Conservation (phyloP, 805 yeast species). For the Lipomyces orientalis region DNA sequence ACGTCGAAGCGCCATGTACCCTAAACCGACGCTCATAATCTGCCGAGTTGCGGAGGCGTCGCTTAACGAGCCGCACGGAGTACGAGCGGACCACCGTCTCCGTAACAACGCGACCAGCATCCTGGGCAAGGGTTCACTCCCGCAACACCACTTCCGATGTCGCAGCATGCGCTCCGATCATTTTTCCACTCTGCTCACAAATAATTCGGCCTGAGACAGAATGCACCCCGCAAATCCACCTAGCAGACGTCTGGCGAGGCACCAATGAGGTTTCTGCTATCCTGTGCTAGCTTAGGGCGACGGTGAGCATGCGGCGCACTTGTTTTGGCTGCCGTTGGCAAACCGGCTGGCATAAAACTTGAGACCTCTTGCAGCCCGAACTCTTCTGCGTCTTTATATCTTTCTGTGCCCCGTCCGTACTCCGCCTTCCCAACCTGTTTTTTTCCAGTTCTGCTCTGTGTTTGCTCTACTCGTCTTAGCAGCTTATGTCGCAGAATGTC, state of each 20-base stretch:
- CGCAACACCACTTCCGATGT: not conserved
- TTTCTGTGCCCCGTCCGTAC: not conserved
- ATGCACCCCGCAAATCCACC: not conserved
- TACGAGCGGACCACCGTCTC: too few relatives aligned
- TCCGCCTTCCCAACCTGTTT: not conserved
- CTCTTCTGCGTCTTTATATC: not conserved
- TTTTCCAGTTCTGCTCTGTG: not conserved
- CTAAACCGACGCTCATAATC: too few relatives aligned
- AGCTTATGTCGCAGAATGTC: constrained; percentile 1
- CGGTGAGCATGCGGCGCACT: not conserved
- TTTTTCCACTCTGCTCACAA: not conserved
- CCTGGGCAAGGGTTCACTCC: not conserved
- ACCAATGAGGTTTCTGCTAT: not conserved
- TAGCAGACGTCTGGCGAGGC: not conserved
- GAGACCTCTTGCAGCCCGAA: not conserved
- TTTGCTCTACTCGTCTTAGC: not conserved
- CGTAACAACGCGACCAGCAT: too few relatives aligned
- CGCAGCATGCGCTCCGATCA: not conserved
- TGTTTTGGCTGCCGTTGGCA: not conserved
- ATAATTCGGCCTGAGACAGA: too few relatives aligned
- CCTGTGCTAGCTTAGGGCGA: not conserved
- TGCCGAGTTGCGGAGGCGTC: too few relatives aligned
- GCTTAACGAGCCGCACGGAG: too few relatives aligned
- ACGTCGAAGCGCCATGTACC: too few relatives aligned
- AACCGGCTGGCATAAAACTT: not conserved